Conservation (phyloP, 345 rosid genomes). For the Melaleuca alternifolia region DNA sequence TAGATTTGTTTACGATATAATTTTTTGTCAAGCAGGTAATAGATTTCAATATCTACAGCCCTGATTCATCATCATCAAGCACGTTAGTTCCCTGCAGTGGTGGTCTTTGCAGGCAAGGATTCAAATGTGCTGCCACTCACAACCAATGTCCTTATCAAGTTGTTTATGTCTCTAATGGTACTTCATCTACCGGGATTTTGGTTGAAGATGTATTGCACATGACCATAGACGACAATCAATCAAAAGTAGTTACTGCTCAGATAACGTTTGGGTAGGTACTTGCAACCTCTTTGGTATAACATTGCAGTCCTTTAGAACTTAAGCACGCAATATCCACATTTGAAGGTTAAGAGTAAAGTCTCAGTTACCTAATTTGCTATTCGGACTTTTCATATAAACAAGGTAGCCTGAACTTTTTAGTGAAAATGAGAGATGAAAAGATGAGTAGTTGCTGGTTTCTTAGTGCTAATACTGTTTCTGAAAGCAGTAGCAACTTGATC, state of each 20-base stretch:
- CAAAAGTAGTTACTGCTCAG: slow-evolving; percentile 30
- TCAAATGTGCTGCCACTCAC: slow-evolving; percentile 30
- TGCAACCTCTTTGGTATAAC: background rate
- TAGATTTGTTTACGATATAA: background rate
- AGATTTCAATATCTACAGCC: slow-evolving; percentile 54
- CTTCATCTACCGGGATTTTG: slow-evolving; percentile 53
- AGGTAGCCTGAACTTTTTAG: background rate
- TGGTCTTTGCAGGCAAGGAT: slow-evolving; percentile 25
- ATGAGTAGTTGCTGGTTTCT: background rate
- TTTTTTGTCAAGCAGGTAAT: slow-evolving; percentile 24
- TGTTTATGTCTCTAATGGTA: slow-evolving; percentile 53
- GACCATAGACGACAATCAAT: slow-evolving; percentile 21
- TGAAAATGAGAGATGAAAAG: background rate
- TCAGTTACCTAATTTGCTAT: background rate
- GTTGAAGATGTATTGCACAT: slow-evolving; percentile 69
- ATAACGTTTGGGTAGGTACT: slow-evolving; percentile 57
- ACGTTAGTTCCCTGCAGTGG: slow-evolving; percentile 43
- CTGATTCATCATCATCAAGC: slow-evolving; percentile 53
- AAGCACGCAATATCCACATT: background rate
- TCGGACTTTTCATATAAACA: background rate
- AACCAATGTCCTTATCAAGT: slow-evolving; percentile 56
- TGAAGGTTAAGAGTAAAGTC: background rate
- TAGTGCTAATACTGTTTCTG: background rate
- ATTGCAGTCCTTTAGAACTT: background rate
- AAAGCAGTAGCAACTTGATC: background rate